These are phyloP conservation scores for Yamagishiella unicocca DNA, from an alignment of 139 green algal species.

Conservation along the genomic window DNA sequence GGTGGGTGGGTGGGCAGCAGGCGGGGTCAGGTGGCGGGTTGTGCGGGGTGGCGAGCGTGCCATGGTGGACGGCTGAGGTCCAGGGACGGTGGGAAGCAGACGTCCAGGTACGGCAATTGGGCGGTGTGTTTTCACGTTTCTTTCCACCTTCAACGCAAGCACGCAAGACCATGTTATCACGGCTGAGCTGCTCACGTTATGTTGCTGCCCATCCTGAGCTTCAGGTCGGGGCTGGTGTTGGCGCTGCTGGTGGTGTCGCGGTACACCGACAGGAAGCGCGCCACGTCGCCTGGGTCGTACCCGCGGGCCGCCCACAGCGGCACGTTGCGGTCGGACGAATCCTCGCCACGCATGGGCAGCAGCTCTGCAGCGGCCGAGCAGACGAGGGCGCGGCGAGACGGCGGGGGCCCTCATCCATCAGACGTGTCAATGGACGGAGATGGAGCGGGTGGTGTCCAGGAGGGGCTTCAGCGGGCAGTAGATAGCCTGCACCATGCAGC, in stretches of 20 bases:
- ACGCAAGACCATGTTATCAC: no score
- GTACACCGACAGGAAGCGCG: not conserved
- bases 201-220: not conserved
- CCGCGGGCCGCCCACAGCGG: not conserved
- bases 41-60: not conserved
- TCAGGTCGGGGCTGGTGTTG: not conserved
- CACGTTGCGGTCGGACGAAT: not conserved
- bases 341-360: not conserved
- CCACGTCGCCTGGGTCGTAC: not conserved
- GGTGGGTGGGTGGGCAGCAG: not conserved
- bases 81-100: not conserved
- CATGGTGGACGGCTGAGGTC: not conserved
- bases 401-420: no score
- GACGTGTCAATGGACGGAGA: not conserved
- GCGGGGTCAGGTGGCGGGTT: not conserved
- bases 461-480: no score
- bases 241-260: no score
- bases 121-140: not conserved
- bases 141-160: not conserved
- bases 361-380: not conserved
- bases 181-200: constrained; percentile 1
- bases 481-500: no score
- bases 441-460: no score
- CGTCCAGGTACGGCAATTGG: not conserved
- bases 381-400: no score